Conservation (phyloP, 768 basidiomycete genomes). For the Porphyrellus cyaneotinctus region DNA sequence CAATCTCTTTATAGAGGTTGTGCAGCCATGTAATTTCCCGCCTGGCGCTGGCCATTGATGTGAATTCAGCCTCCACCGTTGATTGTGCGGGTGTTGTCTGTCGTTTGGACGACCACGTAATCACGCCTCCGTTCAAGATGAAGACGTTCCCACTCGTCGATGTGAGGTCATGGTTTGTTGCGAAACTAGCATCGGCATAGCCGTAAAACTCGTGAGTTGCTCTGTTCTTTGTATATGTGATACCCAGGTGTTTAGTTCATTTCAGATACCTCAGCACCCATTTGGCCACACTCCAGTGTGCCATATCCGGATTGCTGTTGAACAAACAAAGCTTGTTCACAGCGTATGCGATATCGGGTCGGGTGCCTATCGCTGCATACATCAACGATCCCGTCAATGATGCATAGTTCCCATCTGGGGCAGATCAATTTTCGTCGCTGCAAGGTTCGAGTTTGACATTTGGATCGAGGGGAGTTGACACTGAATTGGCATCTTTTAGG, state of each 20-base stretch:
- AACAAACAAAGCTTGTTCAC: not conserved
- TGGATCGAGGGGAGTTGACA: not conserved
- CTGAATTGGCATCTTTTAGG: not conserved
- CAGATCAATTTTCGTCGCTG: not conserved
- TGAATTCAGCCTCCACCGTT: conserved; percentile 2
- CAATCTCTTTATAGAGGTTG: conserved; percentile 32
- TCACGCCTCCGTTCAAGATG: not conserved
- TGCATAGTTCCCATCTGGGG: not conserved
- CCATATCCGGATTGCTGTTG: not conserved
- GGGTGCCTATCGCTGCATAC: not conserved
- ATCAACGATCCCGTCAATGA: not conserved
- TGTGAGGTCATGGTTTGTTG: conserved; percentile 16
- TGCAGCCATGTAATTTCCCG: conserved; percentile 12
- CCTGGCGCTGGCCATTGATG: not conserved
- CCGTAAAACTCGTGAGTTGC: conserved; percentile 8
- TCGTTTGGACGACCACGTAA: conserved; percentile 30
- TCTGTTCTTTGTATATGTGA: not conserved
- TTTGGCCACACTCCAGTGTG: not conserved
- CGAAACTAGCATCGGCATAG: conserved; percentile 26
- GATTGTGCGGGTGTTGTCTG: conserved; percentile 16
- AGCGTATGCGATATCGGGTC: not conserved
- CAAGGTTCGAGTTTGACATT: not conserved
- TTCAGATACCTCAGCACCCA: conserved; percentile 4
- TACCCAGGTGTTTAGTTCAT: not conserved
- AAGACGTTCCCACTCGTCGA: not conserved